Base-by-base conservation (phyloP, 192 early-diverging fungal genomes). In the Rhizophagus prolifer region DNA sequence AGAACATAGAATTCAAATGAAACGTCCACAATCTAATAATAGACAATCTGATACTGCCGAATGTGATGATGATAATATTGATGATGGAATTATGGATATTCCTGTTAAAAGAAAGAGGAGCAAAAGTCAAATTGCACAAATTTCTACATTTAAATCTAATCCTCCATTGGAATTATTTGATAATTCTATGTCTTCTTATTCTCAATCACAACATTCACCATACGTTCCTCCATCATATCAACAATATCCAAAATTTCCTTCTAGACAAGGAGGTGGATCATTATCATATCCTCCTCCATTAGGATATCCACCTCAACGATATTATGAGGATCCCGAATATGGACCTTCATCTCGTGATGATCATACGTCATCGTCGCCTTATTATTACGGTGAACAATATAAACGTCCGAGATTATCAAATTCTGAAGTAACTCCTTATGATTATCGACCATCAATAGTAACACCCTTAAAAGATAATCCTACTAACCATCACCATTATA, bases 1-100 rank as follows among this genome's bases (percentile, higher is more conserved):
- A 77, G 96, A 98, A 71, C 84, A 88, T 74, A 75, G 73, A 26
- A 44, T 62, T 47, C 71, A 59, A 61, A 75, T 75, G 73, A 62
- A 61, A 61, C 72, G 30, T 28, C 34, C 54, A 4, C 72, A 71
- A n/a, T 60, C 21, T n/a, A 74, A 31, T 41, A 70, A 28, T 38
- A 74, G 46, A 61, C 72, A 47, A 50, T 47, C 72, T 14, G 58
- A 38, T 16, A 74, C 3, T 21, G 9, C 36, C 16, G 58, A 61
- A 25, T 4, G 23, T 61, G 58, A 74, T 23, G 21, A 38, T 23
- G 72, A 62, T 58, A 47, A 73, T 46, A 58, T 26, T 21, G 30
- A 36, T 44, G 54, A 30, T 34, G 30, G 23, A 50, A 23, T n/a
- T 36, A 25, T 10, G 3, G 58, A 26, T 19, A 1, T 19, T 38